phyloP scores from a whole-genome alignment of 2,329 filamentous ascomycete species.

The Phyllosticta capitalensis region DNA sequence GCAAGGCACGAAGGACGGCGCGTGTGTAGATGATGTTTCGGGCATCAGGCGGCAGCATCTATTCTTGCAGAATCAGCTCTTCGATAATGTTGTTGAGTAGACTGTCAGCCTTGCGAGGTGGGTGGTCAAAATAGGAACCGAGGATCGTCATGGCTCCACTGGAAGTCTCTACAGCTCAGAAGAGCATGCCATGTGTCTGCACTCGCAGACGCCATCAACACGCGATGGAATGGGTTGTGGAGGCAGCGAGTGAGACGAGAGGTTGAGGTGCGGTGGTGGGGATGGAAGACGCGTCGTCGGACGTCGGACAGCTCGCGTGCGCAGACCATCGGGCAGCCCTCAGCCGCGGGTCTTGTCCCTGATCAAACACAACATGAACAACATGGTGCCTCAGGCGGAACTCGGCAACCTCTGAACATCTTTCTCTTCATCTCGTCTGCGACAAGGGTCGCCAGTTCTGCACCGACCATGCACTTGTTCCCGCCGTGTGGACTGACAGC shows the following conservation, averaged over 20 bases:
- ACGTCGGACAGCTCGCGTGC: neutral
- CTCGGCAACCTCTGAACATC: neutral
- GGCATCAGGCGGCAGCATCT: neutral
- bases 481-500: neutral
- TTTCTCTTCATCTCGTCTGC: neutral
- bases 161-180: neutral
- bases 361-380: neutral
- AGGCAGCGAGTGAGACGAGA: neutral
- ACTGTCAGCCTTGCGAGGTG: neutral
- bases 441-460: neutral
- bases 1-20: neutral
- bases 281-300: neutral
- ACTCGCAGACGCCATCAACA: neutral
- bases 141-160: neutral
- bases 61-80: neutral
- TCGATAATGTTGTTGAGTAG: neutral
- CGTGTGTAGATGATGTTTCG: neutral
- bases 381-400: neutral
- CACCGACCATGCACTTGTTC: neutral
- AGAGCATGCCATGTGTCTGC: neutral
- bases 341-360: neutral
- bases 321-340: neutral
- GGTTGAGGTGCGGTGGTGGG: neutral
- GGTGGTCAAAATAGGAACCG: neutral
- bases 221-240: neutral